Evolutionary conservation across 1,284 basidiomycete genomes (phyloP).

Genomic region (Mycena sp.): DNA sequence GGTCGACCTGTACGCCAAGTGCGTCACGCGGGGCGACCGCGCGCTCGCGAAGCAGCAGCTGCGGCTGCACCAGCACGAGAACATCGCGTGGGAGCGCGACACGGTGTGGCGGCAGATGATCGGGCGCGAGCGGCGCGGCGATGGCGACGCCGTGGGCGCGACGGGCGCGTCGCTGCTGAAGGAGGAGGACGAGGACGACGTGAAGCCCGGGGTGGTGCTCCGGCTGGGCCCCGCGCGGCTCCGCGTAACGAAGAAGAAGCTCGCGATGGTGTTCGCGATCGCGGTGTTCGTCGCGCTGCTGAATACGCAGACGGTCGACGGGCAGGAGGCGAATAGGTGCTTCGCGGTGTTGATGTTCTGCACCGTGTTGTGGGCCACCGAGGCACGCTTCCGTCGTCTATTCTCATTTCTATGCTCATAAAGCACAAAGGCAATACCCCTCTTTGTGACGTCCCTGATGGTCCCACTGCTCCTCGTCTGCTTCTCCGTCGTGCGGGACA

Average conservation of each 20-base stretch:
- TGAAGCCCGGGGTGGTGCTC: conserved; percentile 51
- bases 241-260: conserved; percentile 69
- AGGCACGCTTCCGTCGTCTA: conserved; percentile 60
- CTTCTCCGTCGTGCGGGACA: conserved; percentile 81
- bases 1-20: conserved; percentile 85
- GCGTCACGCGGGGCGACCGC: conserved; percentile 84
- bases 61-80: conserved; percentile 90
- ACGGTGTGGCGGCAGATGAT: conserved; percentile 99
- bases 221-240: conserved; percentile 70
- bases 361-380: conserved; percentile 96
- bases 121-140: conserved; percentile 82
- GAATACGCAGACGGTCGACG: conserved; percentile 68
- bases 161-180: conserved; percentile 58
- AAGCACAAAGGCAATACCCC: conserved; percentile 85
- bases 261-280: conserved; percentile 69
- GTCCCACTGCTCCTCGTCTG: conserved; percentile 93
- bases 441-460: conserved; percentile 94
- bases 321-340: conserved; percentile 88
- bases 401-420: neutral
- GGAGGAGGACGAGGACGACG: conserved; percentile 50
- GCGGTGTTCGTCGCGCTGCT: conserved; percentile 69
- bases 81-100: conserved; percentile 94
- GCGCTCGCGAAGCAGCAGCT: conserved; percentile 84
- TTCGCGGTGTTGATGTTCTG: conserved; percentile 92
- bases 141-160: conserved; percentile 54